Conservation (phyloP, 441 rosid genomes). For the Euphorbia corollata region DNA sequence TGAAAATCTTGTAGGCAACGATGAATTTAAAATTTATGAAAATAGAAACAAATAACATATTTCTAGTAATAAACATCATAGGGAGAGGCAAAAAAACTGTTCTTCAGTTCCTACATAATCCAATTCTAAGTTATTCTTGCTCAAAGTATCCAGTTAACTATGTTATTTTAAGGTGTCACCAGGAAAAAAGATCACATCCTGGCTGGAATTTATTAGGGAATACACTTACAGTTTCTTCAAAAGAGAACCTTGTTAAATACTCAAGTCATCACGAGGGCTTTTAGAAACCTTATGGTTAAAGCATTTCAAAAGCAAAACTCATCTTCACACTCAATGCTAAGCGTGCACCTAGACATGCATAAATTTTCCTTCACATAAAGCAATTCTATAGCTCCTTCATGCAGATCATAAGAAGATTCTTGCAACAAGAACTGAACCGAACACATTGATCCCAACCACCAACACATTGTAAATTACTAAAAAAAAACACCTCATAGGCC, state of each 20-base stretch:
- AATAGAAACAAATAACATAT: slow-evolving; percentile 2
- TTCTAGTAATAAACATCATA: background rate
- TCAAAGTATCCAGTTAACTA: background rate
- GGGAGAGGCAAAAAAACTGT: background rate
- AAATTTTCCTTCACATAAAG: background rate
- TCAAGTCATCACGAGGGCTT: background rate
- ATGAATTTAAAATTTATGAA: background rate
- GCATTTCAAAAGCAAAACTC: background rate
- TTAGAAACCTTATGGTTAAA: slow-evolving; percentile 2
- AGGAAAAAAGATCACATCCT: slow-evolving; percentile 1
- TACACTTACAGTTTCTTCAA: background rate
- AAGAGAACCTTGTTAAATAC: slow-evolving; percentile 2
- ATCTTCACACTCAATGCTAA: background rate
- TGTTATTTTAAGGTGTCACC: background rate
- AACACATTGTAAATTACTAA: background rate
- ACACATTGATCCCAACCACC: slow-evolving; percentile 1
- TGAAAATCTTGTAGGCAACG: slow-evolving; percentile 16
- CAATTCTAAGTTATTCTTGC: background rate
- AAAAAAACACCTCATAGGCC: background rate
- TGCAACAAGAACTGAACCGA: background rate
- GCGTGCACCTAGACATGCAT: slow-evolving; percentile 1
- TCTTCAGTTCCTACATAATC: background rate
- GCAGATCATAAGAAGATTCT: background rate
- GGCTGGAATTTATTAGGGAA: background rate
- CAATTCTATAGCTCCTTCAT: background rate